These are phyloP conservation scores for Botrytis cinerea DNA, from an alignment of 2,329 filamentous ascomycete species.

Conservation along the genomic window DNA sequence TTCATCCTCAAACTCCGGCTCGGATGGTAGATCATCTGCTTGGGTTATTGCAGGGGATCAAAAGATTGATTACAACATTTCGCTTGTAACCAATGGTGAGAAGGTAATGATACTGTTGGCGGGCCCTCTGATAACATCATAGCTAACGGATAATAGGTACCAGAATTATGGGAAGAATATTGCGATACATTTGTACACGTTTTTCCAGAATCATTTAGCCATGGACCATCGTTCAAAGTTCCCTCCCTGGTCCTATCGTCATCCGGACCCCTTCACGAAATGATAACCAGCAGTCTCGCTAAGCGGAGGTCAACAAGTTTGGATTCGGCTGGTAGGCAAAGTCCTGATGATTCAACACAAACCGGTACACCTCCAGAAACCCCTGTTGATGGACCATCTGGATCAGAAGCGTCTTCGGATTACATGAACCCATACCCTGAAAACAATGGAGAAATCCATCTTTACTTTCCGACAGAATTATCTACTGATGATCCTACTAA, in stretches of 20 bases:
- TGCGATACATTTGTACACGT: slow-evolving; percentile 61
- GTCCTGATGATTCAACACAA: slow-evolving; percentile 40
- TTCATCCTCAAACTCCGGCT: slow-evolving; percentile 10
- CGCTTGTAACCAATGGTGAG: slow-evolving; percentile 11
- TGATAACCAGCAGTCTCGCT: slow-evolving; percentile 27
- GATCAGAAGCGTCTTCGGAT: slow-evolving; percentile 31
- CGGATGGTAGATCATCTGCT: slow-evolving; percentile 20
- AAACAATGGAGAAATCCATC: slow-evolving; percentile 47
- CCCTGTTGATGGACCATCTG: slow-evolving; percentile 26
- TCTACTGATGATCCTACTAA: slow-evolving; percentile 33
- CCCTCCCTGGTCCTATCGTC: slow-evolving; percentile 29
- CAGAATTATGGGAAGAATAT: slow-evolving; percentile 65
- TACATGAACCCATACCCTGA: slow-evolving; percentile 42
- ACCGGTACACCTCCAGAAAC: slow-evolving; percentile 46
- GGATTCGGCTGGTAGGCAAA: slow-evolving; percentile 40
- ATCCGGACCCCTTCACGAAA: slow-evolving; percentile 14
- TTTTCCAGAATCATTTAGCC: slow-evolving; percentile 52
- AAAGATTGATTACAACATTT: slow-evolving; percentile 25
- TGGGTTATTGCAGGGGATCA: slow-evolving; percentile 22
- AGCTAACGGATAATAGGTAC: slow-evolving; percentile 50
- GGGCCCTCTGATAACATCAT: neutral
- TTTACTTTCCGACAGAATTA: slow-evolving; percentile 53
- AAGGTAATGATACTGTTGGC: slow-evolving; percentile 9
- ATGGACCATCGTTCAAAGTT: slow-evolving; percentile 62
- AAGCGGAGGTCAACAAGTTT: slow-evolving; percentile 47